Evolutionary conservation across 1,284 basidiomycete species (phyloP).

Genomic region (Pulchroboletus neoregius): DNA sequence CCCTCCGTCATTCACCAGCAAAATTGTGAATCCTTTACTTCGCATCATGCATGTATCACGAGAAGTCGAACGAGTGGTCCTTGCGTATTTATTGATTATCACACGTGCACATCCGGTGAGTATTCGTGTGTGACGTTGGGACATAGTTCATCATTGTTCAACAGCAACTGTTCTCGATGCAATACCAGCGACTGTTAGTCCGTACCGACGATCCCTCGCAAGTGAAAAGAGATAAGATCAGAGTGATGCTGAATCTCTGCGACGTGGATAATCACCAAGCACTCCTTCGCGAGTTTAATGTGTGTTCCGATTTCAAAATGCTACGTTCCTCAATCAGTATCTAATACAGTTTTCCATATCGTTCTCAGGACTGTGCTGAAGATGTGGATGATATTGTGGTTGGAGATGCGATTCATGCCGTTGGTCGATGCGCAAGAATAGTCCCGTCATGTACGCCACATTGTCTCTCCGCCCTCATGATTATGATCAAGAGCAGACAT

Average conservation of each 20-base stretch:
- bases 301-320: slow-evolving; percentile 37
- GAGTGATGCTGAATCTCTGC: slow-evolving; percentile 62
- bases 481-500: slow-evolving; percentile 71
- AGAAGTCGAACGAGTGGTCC: slow-evolving; percentile 70
- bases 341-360: not conserved
- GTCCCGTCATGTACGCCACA: slow-evolving; percentile 66
- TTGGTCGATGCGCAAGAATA: slow-evolving; percentile 69
- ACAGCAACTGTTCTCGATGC: slow-evolving; percentile 57
- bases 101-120: slow-evolving; percentile 61
- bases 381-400: slow-evolving; percentile 70
- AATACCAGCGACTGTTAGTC: slow-evolving; percentile 66
- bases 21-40: slow-evolving; percentile 64
- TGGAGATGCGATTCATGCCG: slow-evolving; percentile 66
- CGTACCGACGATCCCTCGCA: slow-evolving; percentile 60
- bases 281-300: slow-evolving; percentile 78
- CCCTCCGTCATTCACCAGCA: slow-evolving; percentile 50
- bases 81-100: slow-evolving; percentile 68
- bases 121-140: slow-evolving; percentile 11
- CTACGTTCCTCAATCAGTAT: not conserved
- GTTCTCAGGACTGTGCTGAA: slow-evolving; percentile 66
- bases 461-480: slow-evolving; percentile 72
- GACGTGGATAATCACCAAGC: slow-evolving; percentile 63
- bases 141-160: slow-evolving; percentile 2
- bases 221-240: slow-evolving; percentile 73
- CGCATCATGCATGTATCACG: slow-evolving; percentile 59